Evolutionary conservation across 192 early-diverging fungal species (phyloP).

Genomic region (Martensiomyces pterosporus): DNA sequence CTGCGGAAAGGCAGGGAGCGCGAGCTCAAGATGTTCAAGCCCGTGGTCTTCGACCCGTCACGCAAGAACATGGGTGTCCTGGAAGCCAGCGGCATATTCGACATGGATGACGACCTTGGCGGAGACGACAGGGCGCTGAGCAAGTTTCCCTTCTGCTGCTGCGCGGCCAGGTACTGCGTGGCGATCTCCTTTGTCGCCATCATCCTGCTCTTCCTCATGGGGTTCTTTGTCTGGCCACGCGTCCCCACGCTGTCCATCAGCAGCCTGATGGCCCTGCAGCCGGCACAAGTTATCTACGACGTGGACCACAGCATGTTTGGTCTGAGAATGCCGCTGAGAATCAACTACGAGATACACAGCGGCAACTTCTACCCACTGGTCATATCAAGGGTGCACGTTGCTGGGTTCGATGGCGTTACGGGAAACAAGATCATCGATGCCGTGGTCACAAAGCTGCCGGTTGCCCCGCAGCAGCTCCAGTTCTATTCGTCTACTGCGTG

Average conservation of each 20-base stretch:
- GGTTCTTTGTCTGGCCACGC: constrained; percentile 45
- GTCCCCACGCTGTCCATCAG: constrained; percentile 36
- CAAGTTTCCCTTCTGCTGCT: constrained; percentile 34
- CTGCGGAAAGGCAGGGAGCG: constrained; percentile 2
- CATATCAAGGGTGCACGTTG: constrained; percentile 15
- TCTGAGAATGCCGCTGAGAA: constrained; percentile 29
- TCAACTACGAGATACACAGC: constrained; percentile 45
- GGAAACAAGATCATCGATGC: constrained; percentile 37
- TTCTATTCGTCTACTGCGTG: constrained; percentile 16
- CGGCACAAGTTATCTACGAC: constrained; percentile 28
- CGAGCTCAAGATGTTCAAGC: constrained; percentile 29
- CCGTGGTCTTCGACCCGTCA: constrained; percentile 13
- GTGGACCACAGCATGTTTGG: constrained; percentile 18
- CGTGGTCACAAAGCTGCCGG: constrained; percentile 6
- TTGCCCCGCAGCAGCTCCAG: constrained; percentile 20
- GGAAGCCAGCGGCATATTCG: not conserved
- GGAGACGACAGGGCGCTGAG: constrained; percentile 5
- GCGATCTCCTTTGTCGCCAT: constrained; percentile 25
- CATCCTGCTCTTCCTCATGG: constrained; percentile 16
- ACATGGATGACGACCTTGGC: not conserved
- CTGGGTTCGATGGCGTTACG: constrained; percentile 36
- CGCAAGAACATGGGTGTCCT: not conserved
- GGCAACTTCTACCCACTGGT: constrained; percentile 48
- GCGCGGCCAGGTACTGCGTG: constrained; percentile 36
- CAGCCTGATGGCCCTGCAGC: constrained; percentile 15